These are phyloP conservation scores for Flaveria floridana DNA, from an alignment of 140 eudicot genomes.

Conservation along the genomic window DNA sequence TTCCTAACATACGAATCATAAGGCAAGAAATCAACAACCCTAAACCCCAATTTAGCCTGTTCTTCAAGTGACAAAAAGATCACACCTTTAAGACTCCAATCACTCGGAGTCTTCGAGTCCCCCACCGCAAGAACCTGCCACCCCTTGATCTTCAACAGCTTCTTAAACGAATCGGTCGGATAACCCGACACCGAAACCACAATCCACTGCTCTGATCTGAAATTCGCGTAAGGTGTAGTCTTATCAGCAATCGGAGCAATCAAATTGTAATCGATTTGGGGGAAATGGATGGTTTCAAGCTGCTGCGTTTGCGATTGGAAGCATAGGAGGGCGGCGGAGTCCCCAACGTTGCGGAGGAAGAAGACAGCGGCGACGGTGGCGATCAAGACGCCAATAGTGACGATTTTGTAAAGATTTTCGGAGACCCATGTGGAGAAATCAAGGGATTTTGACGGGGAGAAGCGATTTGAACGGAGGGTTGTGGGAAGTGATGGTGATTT, in stretches of 20 bases:
- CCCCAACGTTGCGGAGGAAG: slow-evolving; percentile 76
- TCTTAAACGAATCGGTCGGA: slow-evolving; percentile 64
- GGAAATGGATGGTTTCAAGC: slow-evolving; percentile 54
- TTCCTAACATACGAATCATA: slow-evolving; percentile 89
- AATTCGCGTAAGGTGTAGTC: slow-evolving; percentile 55
- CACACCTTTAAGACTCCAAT: slow-evolving; percentile 85
- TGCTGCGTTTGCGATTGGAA: slow-evolving; percentile 59
- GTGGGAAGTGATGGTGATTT: slow-evolving; percentile 33
- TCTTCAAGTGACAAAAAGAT: slow-evolving; percentile 73
- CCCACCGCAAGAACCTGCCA: slow-evolving; percentile 94
- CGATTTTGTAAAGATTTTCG: slow-evolving; percentile 67
- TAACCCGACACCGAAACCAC: slow-evolving; percentile 79
- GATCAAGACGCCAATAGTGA: slow-evolving; percentile 42
- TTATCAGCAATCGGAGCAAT: slow-evolving; percentile 53
- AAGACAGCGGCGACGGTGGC: slow-evolving; percentile 65
- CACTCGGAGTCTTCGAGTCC: slow-evolving; percentile 76
- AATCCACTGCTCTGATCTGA: slow-evolving; percentile 81
- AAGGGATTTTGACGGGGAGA: slow-evolving; percentile 49
- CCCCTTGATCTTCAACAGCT: slow-evolving; percentile 61
- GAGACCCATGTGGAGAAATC: slow-evolving; percentile 85
- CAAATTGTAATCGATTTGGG: slow-evolving; percentile 54
- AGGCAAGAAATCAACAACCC: slow-evolving; percentile 84
- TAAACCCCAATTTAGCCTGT: slow-evolving; percentile 77
- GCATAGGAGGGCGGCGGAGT: slow-evolving; percentile 68
- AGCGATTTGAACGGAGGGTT: slow-evolving; percentile 40